Evolutionary conservation across 768 basidiomycete species (phyloP), one percentile per base, ranked within the genome.

Genomic region (Kwoniella europaea): DNA sequence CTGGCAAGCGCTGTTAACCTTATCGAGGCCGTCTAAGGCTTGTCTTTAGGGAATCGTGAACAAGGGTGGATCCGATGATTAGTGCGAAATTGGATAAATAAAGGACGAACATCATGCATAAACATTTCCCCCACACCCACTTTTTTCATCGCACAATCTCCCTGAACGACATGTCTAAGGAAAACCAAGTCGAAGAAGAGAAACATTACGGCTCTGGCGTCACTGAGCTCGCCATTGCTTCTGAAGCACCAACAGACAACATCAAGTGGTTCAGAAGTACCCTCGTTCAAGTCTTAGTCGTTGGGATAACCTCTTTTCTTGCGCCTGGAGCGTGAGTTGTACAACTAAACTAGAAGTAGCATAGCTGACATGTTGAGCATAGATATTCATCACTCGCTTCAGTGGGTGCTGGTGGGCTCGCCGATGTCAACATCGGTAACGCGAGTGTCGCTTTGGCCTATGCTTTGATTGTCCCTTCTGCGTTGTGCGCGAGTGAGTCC

Each of bases 341-440:
- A 12, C 41, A 12, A 24, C 15, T 24, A 35, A 1, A 18, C 29
- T 6, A 12, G 27, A 12, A 35, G 20, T 20, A 20, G 16, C 22
- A 12, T 16, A 22, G 27, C 41, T n/a, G 43, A 42, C 4, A 42
- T 18, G 4, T 43, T 43, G n/a, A 29, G 4, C 3, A 29, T 18
- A 60, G 59, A 42, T 71, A 60, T 16, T 42, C 63, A 12, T 67
- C 69, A 5, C 60, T 71, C 43, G 46, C 63, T n/a, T 35, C 69
- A 6, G 55, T 57, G 4, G 69, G 69, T 46, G 69, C 69, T 27
- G 69, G 69, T 56, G 69, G 69, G 9, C 52, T 65, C 20, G 69
- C 63, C 4, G 50, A 65, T 22, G 63, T 60, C 59, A 57, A 56
- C 35, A 63, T 69, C 43, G 68, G 61, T 24, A 69, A 69, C 15